phyloP scores from a whole-genome alignment of 139 green algal genomes.

The Auxenochlorella pyrenoidosa region DNA sequence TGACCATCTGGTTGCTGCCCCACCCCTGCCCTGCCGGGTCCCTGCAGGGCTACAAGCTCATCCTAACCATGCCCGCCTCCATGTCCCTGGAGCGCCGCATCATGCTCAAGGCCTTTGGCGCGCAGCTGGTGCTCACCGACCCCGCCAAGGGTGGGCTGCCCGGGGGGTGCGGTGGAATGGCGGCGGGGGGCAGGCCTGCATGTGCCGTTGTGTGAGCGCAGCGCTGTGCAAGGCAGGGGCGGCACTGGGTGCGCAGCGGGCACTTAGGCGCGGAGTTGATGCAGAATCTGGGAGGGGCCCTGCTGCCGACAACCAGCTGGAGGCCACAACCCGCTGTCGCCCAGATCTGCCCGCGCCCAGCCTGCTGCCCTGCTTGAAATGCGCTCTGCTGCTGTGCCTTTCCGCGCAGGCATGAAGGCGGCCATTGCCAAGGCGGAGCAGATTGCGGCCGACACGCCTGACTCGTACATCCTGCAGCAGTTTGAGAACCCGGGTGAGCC shows the following conservation, averaged over 20 bases:
- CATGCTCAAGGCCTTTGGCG: conserved; percentile 91
- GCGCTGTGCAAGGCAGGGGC: no score
- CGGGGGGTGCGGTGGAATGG: no score
- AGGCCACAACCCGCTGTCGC: no score
- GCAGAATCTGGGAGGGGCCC: no score
- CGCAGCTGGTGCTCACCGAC: conserved; percentile 81
- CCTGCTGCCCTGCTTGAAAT: background rate
- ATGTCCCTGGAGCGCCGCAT: conserved; percentile 97
- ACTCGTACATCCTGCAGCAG: conserved; percentile 70
- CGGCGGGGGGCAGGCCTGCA: background rate
- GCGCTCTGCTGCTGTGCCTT: background rate
- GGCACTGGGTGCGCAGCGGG: no score
- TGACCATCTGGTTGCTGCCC: no score
- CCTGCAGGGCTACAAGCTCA: conserved; percentile 92
- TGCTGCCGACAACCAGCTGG: no score
- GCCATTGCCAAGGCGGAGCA: conserved; percentile 93
- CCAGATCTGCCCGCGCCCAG: no score
- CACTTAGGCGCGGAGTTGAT: no score
- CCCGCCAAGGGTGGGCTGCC: conserved; percentile 75
- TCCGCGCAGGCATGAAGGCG: conserved; percentile 63
- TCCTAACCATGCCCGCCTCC: conserved; percentile 98
- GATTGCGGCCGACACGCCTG: conserved; percentile 75
- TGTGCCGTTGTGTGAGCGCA: no score
- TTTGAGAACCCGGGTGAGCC: conserved; percentile 66
- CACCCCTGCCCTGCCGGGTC: no score